Percentiles rank a stretch among this genome's conserved stretches.
Evolutionary conservation across 2,329 filamentous ascomycete species (phyloP).

Genomic region (Neurospora crassa): DNA sequence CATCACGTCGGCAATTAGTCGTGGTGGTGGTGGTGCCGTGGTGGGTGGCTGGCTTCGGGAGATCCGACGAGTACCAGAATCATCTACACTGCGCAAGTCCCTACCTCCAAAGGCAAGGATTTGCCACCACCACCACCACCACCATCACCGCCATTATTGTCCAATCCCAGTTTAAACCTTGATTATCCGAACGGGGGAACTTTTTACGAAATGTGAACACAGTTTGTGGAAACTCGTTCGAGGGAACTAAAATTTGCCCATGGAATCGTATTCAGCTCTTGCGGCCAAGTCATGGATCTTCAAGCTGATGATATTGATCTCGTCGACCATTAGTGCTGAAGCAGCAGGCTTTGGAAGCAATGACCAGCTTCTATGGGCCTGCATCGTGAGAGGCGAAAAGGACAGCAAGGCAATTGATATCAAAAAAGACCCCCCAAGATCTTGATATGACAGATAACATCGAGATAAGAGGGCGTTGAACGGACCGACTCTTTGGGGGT

Average conservation of each 20-base stretch:
- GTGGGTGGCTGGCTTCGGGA: neutral
- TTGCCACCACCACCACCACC: neutral
- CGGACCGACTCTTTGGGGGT: neutral
- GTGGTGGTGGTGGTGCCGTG: neutral
- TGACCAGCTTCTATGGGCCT: neutral
- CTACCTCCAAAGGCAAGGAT: neutral
- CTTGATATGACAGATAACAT: neutral
- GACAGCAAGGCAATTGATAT: too few species aligned
- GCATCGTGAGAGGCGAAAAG: neutral
- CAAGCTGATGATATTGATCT: neutral
- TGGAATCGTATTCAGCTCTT: neutral
- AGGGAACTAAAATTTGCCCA: neutral
- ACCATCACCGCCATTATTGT: neutral
- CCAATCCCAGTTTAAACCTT: neutral
- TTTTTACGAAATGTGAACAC: neutral
- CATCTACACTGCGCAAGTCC: neutral
- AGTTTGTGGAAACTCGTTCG: neutral
- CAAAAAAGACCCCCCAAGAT: neutral
- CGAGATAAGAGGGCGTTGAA: neutral
- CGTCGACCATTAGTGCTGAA: neutral
- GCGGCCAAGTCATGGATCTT: neutral
- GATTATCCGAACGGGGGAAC: neutral
- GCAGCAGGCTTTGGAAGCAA: neutral
- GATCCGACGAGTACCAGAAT: neutral
- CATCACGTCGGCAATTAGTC: neutral